Evolutionary conservation across 495 filamentous ascomycete genomes (phyloP), one percentile per base, ranked within the genome.

Genomic region (Podospora comata): DNA sequence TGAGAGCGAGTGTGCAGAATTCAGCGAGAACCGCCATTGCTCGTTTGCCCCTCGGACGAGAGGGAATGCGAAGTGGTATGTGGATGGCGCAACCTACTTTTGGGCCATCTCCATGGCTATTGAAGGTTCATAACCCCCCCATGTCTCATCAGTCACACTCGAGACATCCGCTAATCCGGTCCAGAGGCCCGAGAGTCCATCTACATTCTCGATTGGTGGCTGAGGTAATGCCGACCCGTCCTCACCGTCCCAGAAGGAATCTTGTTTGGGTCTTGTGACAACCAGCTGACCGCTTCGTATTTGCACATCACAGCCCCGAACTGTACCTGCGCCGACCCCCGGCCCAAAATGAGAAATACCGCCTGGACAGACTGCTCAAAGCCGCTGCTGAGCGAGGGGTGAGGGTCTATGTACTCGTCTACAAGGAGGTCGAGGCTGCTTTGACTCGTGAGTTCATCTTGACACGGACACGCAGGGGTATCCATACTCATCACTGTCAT

Each of bases 171-270:
- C 72, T 79, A 62, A 78, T 69, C n/a, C 39, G 39, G 27, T 39
- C 55, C 60, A 84, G 88, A 86, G 73, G 94, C 94, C 0, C 85
- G 81, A 60, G 88, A 97, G 70, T 92, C 85, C 19, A 92, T 98
- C 68, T 97, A 92, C 88, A 97, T 98, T 69, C 79, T 97, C 62
- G 94, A 98, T 76, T 97, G 92, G 93, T 97, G 93, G 93, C 79
- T 97, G 65, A 93, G 73, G 75, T 77, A 72, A 28, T 20, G n/a
- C 39, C 39, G 15, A 48, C 39, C 39, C 15, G 15, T 48, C 9
- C 39, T 48, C 7, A 13, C 32, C 11, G 19, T 13, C 61, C 23
- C 18, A 58, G 26, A 16, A 53, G 56, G 65, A 23, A 67, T 26
- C 65, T 27, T 19, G 60, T 26, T 32, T 11, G 32, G 13, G 27